Evolutionary conservation across 2,329 filamentous ascomycete genomes (phyloP), one percentile per base, ranked within the genome.

Genomic region (Cordyceps farinosa): DNA sequence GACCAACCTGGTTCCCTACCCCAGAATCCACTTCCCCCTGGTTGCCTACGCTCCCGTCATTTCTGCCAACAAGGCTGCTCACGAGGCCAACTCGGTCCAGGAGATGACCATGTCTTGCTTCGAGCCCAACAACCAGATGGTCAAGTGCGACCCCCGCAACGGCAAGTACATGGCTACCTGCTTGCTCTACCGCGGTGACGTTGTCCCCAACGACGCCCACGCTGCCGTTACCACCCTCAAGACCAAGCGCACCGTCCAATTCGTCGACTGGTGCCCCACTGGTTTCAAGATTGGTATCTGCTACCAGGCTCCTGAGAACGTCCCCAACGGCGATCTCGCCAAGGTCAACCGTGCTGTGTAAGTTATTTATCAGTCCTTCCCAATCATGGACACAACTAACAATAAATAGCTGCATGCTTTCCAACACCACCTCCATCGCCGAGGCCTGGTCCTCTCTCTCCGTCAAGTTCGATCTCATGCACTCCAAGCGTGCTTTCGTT

Each of bases 271-370:
- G 95, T 99, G 95, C 88, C 95, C 95, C 66, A 99, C 95, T 80
- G 95, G 95, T 71, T 99, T 99, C 90, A 99, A 99, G 91, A 91
- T 99, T 71, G 95, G 95, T 86, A 99, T 99, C 85, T 97, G 93
- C 90, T 98, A 96, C 89, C 93, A 98, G 85, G 91, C 93, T 75
- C 94, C 94, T 70, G 87, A 96, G 84, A 90, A 91, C 81, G 94
- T 98, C 64, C 95, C 92, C 75, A 96, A 97, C 82, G 94, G 94
- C 74, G 95, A 98, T 76, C 87, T 98, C 68, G 94, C 95, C 80
- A 95, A 96, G 86, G 94, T 97, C 80, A 92, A 94, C 87, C 94
- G 95, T 75, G 94, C 94, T 80, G 94, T 98, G 89, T 92, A 92
- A 83, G 90, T 90, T 68, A 11, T 40, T 60, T 27, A 2, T 17